Evolutionary conservation across 257 asterid genomes (phyloP), one percentile per base, ranked within the genome.

Genomic region (Penstemon eatonii): DNA sequence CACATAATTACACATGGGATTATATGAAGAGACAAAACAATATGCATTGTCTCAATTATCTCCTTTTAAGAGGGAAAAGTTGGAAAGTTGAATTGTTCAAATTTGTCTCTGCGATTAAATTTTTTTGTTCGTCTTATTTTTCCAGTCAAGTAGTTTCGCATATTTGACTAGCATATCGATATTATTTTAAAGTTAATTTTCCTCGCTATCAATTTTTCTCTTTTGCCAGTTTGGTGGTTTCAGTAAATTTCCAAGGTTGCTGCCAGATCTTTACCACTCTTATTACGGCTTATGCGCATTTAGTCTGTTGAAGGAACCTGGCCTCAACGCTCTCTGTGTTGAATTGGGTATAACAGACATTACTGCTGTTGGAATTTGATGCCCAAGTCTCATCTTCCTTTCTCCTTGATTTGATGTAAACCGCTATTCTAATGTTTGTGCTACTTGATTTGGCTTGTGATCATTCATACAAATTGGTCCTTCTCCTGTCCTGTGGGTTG

Each of bases 201-300:
- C 37, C 56, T 73, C 18, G 67, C 54, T 10, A 8, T 38, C 47
- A n/a, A 4, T 52, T 70, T 15, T 41, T 47, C 66, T 65, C 37
- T 60, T 73, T 66, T 70, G 60, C 45, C 91, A 94, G 99, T 87
- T 75, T 59, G 99, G 99, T 60, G 99, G 99, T 65, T 91, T 91
- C 85, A 85, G 99, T 69, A 94, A 94, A 80, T 86, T 81, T 80
- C 96, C 96, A 0, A 67, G 82, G 66, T 39, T 71, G 79, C 74
- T 81, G 53, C 99, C 99, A 15, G 99, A 94, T 87, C 80, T 94
- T 58, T 94, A 91, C 73, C 98, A 91, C 75, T 82, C 96, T 10
- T 91, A 82, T 57, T 91, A 94, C 55, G 96, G 96, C 56, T 80
- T 89, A 72, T 87, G 93, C 47, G 96, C 94, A 33, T 89, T 87